Evolutionary conservation across 148 eudicot genomes (phyloP), one percentile per base, ranked within the genome.

Genomic region (Rhododendron mucronatum): DNA sequence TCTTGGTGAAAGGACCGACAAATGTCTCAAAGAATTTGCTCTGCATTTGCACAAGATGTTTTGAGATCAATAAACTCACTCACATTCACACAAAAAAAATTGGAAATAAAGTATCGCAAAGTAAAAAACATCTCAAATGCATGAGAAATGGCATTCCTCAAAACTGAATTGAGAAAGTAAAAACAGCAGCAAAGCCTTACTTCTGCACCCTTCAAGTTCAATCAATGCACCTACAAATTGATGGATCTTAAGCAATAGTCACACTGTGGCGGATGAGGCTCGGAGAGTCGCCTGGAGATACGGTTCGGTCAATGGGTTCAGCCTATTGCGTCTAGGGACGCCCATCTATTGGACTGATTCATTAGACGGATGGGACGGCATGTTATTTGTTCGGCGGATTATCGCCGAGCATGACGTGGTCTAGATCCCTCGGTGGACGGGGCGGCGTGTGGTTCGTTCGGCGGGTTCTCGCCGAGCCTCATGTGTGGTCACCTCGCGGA

Each of bases 21-120:
- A 97, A 97, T 87, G 99, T 95, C 93, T 95, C 98, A 82, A 95
- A 97, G 96, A 95, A 97, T 88, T 97, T 95, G 97, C 99, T 97
- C 99, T 97, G 94, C 92, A 91, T 8, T 71, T 48, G 79, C 47
- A 47, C 15, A 75, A 21, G 5, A 16, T 57, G 20, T 47, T 30
- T 33, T 1, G 48, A 76, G 28, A 21, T 41, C 5, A 47, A 20
- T 57, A 39, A 26, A 15, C 39, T 41, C 57, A 44, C 15, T 63
- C 53, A 44, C 55, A 41, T 67, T 44, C 33, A 45, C 33, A 45
- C 53, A 51, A 3, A 44, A 3, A 4, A 67, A 20, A 0, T 9
- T 12, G n/a, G 63, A 37, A 57, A 7, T 12, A 33, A 47, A 18
- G 28, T 8, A 30, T 18, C 0, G 3, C 15, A 76, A 35, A 48